Conservation (phyloP, 331 rosid genomes). For the Acacia pycnantha region DNA sequence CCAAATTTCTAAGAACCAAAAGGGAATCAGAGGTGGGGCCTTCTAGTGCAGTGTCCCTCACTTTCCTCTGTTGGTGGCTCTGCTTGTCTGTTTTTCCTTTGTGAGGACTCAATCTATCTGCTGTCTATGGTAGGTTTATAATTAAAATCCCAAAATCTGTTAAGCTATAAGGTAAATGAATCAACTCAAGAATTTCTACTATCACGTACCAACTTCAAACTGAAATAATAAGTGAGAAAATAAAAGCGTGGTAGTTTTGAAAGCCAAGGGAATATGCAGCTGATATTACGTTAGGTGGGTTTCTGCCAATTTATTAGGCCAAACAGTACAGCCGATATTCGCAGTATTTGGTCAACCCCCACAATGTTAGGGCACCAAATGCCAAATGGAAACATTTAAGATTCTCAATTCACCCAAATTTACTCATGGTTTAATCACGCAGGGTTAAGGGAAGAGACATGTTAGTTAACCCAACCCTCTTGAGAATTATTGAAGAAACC, state of each 20-base stretch:
- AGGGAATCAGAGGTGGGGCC: constrained; percentile 25
- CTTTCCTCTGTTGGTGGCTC: constrained; percentile 27
- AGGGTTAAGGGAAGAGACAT: constrained; percentile 18
- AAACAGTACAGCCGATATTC: not conserved
- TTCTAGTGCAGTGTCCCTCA: constrained; percentile 27
- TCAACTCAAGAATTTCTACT: constrained; percentile 4
- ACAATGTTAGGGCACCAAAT: not conserved
- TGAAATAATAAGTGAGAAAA: constrained; percentile 5
- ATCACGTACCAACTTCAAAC: constrained; percentile 21
- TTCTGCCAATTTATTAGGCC: constrained; percentile 22
- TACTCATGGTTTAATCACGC: not conserved
- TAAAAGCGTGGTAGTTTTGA: constrained; percentile 2
- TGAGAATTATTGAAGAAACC: constrained; percentile 5
- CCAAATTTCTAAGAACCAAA: constrained; percentile 17
- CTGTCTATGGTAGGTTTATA: constrained; percentile 27
- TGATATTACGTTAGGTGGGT: constrained; percentile 27
- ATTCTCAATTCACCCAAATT: not conserved
- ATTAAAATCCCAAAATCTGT: constrained; percentile 24
- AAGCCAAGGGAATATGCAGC: constrained; percentile 33
- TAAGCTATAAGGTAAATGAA: constrained; percentile 20
- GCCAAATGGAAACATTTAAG: not conserved
- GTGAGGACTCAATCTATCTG: not conserved
- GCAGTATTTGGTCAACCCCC: constrained; percentile 37
- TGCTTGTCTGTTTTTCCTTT: constrained; percentile 8
- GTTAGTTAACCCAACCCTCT: constrained; percentile 24